A percentile compares a stretch with the other conserved stretches of the same genome.
These are phyloP conservation scores for Xeromyces bisporus DNA, from an alignment of 495 filamentous ascomycete species.

Conservation along the genomic window DNA sequence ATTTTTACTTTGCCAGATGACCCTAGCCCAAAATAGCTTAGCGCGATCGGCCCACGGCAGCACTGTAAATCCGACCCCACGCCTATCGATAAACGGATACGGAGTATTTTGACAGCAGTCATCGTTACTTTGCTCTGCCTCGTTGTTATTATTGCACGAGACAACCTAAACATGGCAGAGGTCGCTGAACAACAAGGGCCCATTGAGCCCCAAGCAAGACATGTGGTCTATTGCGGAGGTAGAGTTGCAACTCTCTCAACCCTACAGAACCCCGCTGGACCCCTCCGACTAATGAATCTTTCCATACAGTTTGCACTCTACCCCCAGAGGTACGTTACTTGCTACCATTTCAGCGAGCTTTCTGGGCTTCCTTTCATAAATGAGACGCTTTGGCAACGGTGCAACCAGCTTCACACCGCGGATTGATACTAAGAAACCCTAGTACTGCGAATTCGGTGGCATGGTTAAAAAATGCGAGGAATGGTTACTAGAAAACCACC, in stretches of 20 bases:
- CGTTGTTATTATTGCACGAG: neutral
- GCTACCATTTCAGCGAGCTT: neutral
- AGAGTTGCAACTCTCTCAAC: slow-evolving; percentile 12
- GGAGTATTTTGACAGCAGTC: too few species aligned
- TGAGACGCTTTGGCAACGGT: slow-evolving; percentile 10
- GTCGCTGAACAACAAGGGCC: slow-evolving; percentile 15
- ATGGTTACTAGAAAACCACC: slow-evolving; percentile 68
- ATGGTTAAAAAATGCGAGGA: slow-evolving; percentile 97
- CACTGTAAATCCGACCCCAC: slow-evolving; percentile 5
- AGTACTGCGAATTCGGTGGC: slow-evolving; percentile 98
- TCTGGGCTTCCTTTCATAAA: too few species aligned
- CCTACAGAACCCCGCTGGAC: slow-evolving; percentile 2
- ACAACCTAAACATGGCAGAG: slow-evolving; percentile 21
- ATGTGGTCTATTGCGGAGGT: slow-evolving; percentile 73
- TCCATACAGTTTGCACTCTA: slow-evolving; percentile 60
- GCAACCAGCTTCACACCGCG: too few species aligned
- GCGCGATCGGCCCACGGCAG: too few species aligned
- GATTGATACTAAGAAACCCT: too few species aligned
- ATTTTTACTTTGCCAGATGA: too few species aligned
- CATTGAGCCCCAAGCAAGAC: slow-evolving; percentile 42
- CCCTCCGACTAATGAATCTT: slow-evolving; percentile 2
- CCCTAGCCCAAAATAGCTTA: too few species aligned
- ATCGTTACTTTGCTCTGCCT: neutral
- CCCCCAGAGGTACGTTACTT: slow-evolving; percentile 66
- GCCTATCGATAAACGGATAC: slow-evolving; percentile 6